Conservation (phyloP, 1,139 yeast genomes). For the Scheffersomyces illinoinensis region DNA sequence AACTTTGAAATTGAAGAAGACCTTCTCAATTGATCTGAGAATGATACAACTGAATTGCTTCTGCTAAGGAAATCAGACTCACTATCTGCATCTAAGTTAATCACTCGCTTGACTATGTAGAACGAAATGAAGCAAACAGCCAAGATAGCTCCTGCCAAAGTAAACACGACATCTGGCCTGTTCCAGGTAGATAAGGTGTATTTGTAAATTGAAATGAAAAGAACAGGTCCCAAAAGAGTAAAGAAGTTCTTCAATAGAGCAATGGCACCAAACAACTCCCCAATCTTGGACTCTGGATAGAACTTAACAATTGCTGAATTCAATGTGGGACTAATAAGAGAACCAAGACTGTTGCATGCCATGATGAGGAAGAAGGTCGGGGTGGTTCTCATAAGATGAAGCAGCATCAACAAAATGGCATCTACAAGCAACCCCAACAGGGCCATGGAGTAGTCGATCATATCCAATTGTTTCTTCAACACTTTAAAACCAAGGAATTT, state of each 20-base stretch:
- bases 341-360: conserved; percentile 49
- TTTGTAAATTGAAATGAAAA: conserved; percentile 40
- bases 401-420: conserved; percentile 38
- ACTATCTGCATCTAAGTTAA: conserved; percentile 6
- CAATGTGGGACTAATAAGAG: conserved; percentile 45
- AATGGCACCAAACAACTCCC: conserved; percentile 56
- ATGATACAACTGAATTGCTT: conserved; percentile 6
- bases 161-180: conserved; percentile 9
- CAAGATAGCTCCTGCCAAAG: conserved; percentile 4
- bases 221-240: conserved; percentile 38
- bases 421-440: conserved; percentile 36
- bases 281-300: conserved; percentile 45
- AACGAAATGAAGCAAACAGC: conserved; percentile 1
- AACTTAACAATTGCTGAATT: conserved; percentile 54
- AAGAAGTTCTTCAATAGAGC: conserved; percentile 45
- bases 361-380: conserved; percentile 6
- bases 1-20: background rate
- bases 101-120: conserved; percentile 3
- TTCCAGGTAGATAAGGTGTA: conserved; percentile 7
- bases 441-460: conserved; percentile 49
- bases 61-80: conserved; percentile 5
- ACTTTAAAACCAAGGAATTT: conserved; percentile 28
- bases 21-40: conserved; percentile 1
- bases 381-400: conserved; percentile 6
- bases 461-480: conserved; percentile 49